A percentile compares a stretch with the other conserved stretches of the same genome.
Evolutionary conservation across 495 filamentous ascomycete species (phyloP).

Genomic region (Xylaria castorea): DNA sequence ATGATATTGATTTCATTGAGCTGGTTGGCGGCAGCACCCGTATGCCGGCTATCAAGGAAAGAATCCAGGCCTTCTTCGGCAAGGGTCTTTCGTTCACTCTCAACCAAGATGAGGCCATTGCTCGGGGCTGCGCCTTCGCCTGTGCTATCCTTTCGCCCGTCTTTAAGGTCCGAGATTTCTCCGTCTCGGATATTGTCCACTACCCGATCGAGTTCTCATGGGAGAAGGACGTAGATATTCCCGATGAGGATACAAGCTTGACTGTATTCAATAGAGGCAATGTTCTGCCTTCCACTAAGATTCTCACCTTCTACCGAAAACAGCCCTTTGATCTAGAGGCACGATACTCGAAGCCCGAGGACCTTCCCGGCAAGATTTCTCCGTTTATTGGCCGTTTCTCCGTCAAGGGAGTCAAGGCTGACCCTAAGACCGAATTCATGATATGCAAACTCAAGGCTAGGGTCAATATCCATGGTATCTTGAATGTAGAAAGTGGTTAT

Average conservation of each 20-base stretch:
- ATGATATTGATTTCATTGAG: conserved; percentile 94
- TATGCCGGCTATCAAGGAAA: conserved; percentile 90
- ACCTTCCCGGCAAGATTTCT: conserved; percentile 87
- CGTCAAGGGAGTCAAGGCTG: conserved; percentile 86
- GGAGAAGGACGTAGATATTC: conserved; percentile 98
- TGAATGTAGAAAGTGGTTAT: conserved; percentile 97
- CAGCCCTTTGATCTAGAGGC: conserved; percentile 97
- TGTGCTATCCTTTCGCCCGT: conserved; percentile 97
- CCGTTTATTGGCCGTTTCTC: conserved; percentile 97
- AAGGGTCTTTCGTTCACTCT: conserved; percentile 94
- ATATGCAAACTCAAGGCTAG: conserved; percentile 99
- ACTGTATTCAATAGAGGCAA: conserved; percentile 98
- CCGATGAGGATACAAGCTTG: conserved; percentile 96
- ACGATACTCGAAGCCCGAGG: conserved; percentile 84
- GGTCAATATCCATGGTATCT: conserved; percentile 93
- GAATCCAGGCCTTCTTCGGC: conserved; percentile 87
- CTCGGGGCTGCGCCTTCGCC: conserved; percentile 95
- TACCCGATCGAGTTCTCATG: conserved; percentile 99
- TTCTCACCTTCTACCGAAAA: conserved; percentile 99
- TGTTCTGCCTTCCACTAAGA: conserved; percentile 98
- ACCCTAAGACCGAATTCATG: conserved; percentile 92
- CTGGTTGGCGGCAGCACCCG: conserved; percentile 95
- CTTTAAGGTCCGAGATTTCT: conserved; percentile 98
- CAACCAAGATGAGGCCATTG: conserved; percentile 98
- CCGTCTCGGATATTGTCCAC: conserved; percentile 94